Percentiles rank a stretch among this genome's conserved stretches.
phyloP scores from a whole-genome alignment of 257 asterid species.

The Ajuga chamaepitys region DNA sequence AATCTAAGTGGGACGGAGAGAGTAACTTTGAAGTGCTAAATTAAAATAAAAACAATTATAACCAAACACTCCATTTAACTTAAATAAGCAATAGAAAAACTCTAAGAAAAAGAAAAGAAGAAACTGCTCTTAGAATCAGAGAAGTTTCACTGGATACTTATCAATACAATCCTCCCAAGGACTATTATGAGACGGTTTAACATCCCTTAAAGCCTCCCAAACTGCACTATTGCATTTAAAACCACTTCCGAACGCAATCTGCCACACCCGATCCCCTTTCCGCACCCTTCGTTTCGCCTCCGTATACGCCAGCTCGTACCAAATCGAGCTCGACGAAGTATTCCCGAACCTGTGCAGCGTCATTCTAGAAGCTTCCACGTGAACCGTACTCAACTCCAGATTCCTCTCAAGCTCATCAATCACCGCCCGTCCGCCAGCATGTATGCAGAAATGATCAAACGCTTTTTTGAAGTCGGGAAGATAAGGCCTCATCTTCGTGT shows the following conservation, averaged over 20 bases:
- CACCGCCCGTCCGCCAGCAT: slow-evolving; percentile 78
- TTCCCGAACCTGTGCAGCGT: slow-evolving; percentile 68
- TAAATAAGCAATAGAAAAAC: too few relatives aligned
- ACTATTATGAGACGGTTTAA: slow-evolving; percentile 29
- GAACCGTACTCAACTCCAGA: slow-evolving; percentile 44
- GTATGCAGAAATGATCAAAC: slow-evolving; percentile 75
- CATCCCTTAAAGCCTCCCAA: slow-evolving; percentile 58
- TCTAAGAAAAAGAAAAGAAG: neutral
- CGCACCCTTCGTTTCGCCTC: slow-evolving; percentile 64
- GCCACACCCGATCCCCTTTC: slow-evolving; percentile 62
- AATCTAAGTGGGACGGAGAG: too few relatives aligned
- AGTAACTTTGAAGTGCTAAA: too few relatives aligned
- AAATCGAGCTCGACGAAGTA: slow-evolving; percentile 74
- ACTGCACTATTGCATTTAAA: slow-evolving; percentile 47
- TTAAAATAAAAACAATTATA: too few relatives aligned
- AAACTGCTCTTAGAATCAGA: neutral
- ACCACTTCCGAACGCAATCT: slow-evolving; percentile 41
- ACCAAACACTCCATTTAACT: too few relatives aligned
- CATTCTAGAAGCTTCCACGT: slow-evolving; percentile 74
- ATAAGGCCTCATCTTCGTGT: slow-evolving; percentile 40
- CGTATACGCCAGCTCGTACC: slow-evolving; percentile 65
- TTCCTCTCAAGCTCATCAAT: slow-evolving; percentile 72
- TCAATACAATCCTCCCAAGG: slow-evolving; percentile 76
- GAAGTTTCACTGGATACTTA: slow-evolving; percentile 40
- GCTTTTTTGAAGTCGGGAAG: slow-evolving; percentile 60